These are phyloP conservation scores for Penicillium manginii DNA, from an alignment of 495 filamentous ascomycete genomes.

Conservation along the genomic window DNA sequence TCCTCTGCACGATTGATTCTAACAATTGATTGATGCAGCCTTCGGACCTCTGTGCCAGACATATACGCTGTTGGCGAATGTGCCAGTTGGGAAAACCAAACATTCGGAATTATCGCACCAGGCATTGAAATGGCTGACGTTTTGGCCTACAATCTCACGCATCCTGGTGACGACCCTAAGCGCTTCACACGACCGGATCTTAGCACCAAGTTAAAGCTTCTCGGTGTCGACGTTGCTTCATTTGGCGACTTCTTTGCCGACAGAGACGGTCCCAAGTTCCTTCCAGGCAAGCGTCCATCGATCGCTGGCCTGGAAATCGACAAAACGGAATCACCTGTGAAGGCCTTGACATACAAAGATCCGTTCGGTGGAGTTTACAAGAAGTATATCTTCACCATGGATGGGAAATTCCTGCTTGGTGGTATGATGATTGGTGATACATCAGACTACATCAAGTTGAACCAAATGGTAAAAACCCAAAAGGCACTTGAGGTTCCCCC, in stretches of 20 bases:
- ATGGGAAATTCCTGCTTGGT: conserved; percentile 90
- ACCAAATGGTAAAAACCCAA: conserved; percentile 89
- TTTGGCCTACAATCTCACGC: conserved; percentile 90
- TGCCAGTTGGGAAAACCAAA: conserved; percentile 91
- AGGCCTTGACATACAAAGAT: conserved; percentile 90
- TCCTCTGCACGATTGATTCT: not conserved
- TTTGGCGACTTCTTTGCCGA: conserved; percentile 98
- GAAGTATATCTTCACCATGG: conserved; percentile 91
- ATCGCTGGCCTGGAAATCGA: conserved; percentile 33
- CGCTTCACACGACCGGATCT: conserved; percentile 85
- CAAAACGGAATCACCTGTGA: conserved; percentile 61
- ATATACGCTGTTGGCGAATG: conserved; percentile 96
- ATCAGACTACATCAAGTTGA: conserved; percentile 89
- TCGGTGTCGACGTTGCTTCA: conserved; percentile 92
- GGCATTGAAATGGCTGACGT: conserved; percentile 98
- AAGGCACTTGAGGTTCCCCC: conserved; percentile 84
- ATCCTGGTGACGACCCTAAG: conserved; percentile 72
- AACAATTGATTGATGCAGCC: conserved; percentile 32
- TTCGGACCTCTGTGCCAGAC: conserved; percentile 71
- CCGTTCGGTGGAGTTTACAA: conserved; percentile 95
- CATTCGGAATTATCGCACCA: conserved; percentile 91
- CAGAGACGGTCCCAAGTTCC: conserved; percentile 77
- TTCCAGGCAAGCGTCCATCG: conserved; percentile 59
- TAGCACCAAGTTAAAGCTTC: conserved; percentile 90
- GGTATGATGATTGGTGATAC: conserved; percentile 99